Conservation (phyloP, 805 yeast genomes). For the Sugiyamaella floridensis region DNA sequence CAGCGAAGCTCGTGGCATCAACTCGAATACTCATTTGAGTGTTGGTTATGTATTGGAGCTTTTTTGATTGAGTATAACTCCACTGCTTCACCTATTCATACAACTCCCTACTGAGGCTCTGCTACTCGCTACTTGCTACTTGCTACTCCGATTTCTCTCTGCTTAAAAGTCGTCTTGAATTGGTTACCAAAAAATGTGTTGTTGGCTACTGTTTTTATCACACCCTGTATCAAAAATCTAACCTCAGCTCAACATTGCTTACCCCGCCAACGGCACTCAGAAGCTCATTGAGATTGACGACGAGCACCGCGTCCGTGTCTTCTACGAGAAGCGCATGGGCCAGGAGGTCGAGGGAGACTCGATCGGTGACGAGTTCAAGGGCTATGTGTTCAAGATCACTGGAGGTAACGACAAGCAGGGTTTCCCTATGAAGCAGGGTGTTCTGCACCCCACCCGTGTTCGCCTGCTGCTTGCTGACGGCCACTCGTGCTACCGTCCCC, state of each 20-base stretch:
- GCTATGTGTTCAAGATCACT: conserved; percentile 96
- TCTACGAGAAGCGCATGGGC: conserved; percentile 99
- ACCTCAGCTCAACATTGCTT: conserved; percentile 89
- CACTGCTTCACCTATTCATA: too few species aligned
- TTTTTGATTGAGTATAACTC: too few species aligned
- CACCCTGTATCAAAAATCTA: background rate
- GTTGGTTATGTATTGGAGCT: too few species aligned
- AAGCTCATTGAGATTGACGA: conserved; percentile 97
- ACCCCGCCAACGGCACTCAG: conserved; percentile 99
- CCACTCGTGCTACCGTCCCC: conserved; percentile 98
- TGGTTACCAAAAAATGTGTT: too few species aligned
- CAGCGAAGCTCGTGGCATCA: too few species aligned
- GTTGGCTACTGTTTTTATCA: too few species aligned
- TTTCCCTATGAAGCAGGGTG: conserved; percentile 99
- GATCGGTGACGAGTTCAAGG: conserved; percentile 98
- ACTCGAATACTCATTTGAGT: too few species aligned
- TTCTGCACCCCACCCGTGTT: conserved; percentile 99
- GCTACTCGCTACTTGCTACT: too few species aligned
- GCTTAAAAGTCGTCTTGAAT: too few species aligned
- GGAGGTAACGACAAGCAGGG: conserved; percentile 99
- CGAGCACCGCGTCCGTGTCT: conserved; percentile 96
- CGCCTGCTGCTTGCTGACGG: conserved; percentile 89
- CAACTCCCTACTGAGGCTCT: too few species aligned
- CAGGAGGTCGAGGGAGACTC: conserved; percentile 99
- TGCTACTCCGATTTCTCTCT: too few species aligned